Percentiles rank a stretch among this genome's conserved stretches.
Evolutionary conservation across 768 basidiomycete species (phyloP).

Genomic region (Suillus cothurnatus): DNA sequence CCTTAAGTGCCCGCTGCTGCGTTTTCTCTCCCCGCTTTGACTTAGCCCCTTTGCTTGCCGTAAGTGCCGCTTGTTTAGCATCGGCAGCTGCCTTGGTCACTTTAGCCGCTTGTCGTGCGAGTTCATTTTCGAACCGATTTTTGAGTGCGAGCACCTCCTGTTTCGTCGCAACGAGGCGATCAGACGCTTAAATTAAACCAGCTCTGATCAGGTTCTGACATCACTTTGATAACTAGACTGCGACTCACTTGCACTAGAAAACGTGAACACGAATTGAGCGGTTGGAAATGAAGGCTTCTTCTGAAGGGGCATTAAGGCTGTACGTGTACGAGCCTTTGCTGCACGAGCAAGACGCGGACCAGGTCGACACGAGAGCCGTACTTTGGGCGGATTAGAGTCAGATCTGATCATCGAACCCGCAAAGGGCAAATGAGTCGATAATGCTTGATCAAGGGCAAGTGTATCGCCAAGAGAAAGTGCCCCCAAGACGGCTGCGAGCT

Average conservation of each 20-base stretch:
- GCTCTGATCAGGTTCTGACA: slow-evolving; percentile 29
- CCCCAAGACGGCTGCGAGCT: slow-evolving; percentile 70
- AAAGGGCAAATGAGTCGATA: slow-evolving; percentile 48
- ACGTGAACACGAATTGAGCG: slow-evolving; percentile 61
- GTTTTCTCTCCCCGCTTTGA: slow-evolving; percentile 42
- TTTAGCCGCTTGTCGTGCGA: slow-evolving; percentile 68
- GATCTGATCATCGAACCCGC: slow-evolving; percentile 38
- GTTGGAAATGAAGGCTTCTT: slow-evolving; percentile 49
- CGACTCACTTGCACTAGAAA: slow-evolving; percentile 72
- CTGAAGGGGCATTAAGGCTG: slow-evolving; percentile 8
- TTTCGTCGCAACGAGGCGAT: slow-evolving; percentile 68
- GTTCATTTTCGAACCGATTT: slow-evolving; percentile 71
- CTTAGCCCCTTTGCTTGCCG: slow-evolving; percentile 36
- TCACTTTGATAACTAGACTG: slow-evolving; percentile 23
- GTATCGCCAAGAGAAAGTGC: slow-evolving; percentile 68
- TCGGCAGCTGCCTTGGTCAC: slow-evolving; percentile 49
- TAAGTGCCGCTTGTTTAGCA: slow-evolving; percentile 51
- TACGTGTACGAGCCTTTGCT: slow-evolving; percentile 26
- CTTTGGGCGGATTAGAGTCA: slow-evolving; percentile 33
- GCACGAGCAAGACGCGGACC: slow-evolving; percentile 54
- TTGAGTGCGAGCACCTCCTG: slow-evolving; percentile 69
- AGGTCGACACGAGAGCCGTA: slow-evolving; percentile 58
- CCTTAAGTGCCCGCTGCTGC: slow-evolving; percentile 39
- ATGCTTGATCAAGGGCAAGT: slow-evolving; percentile 76
- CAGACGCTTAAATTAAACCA: slow-evolving; percentile 56